Conservation (phyloP, 768 basidiomycete species). For the Chalciporus piperatus region DNA sequence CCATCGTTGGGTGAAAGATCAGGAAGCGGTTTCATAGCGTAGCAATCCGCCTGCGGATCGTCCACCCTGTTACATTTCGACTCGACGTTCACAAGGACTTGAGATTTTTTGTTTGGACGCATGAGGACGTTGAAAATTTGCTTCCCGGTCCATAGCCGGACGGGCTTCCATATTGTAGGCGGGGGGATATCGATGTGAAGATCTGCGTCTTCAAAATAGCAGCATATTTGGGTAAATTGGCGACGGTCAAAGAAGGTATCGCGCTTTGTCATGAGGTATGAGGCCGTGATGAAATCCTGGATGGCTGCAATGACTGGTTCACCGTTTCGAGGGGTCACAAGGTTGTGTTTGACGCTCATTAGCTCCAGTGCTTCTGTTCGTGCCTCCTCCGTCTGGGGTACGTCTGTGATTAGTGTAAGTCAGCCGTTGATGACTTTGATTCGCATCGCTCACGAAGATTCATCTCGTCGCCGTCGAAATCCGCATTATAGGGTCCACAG, state of each 20-base stretch:
- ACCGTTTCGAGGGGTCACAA: conserved; percentile 97
- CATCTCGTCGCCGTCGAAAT: conserved; percentile 99
- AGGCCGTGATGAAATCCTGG: conserved; percentile 99
- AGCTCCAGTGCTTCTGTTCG: conserved; percentile 94
- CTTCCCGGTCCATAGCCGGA: conserved; percentile 95
- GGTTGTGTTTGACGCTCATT: conserved; percentile 95
- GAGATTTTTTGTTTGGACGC: conserved; percentile 83
- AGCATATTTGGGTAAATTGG: conserved; percentile 95
- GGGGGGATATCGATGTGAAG: conserved; percentile 94
- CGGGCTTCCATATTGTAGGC: conserved; percentile 91
- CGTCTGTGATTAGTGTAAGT: conserved; percentile 52
- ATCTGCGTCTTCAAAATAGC: conserved; percentile 88
- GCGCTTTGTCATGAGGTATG: conserved; percentile 89
- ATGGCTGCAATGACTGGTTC: conserved; percentile 99
- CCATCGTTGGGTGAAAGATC: conserved; percentile 97
- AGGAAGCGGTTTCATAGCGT: conserved; percentile 60
- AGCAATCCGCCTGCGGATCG: conserved; percentile 65
- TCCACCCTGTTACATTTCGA: conserved; percentile 91
- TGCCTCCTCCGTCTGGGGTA: conserved; percentile 98
- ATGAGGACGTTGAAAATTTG: conserved; percentile 98
- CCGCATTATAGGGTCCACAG: conserved; percentile 98
- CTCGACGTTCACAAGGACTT: conserved; percentile 91
- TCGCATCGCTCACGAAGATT: conserved; percentile 74
- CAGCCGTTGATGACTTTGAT: background rate
- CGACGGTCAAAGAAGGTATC: conserved; percentile 92